These are phyloP conservation scores for Albatrellus ellisii DNA, from an alignment of 768 basidiomycete species.

Conservation along the genomic window DNA sequence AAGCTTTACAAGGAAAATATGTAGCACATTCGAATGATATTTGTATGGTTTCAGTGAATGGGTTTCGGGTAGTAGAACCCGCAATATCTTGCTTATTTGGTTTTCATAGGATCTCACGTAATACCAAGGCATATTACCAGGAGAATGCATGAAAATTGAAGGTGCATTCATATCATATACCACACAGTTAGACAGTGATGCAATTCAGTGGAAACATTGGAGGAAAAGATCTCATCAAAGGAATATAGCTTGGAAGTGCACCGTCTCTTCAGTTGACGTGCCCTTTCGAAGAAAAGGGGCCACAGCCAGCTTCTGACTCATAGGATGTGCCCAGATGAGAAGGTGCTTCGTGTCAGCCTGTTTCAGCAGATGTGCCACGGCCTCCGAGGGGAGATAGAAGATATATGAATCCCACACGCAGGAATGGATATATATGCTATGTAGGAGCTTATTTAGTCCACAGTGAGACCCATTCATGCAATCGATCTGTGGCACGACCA, in stretches of 20 bases:
- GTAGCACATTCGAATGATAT: too few species aligned
- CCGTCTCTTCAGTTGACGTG: too few species aligned
- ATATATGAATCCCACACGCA: conserved; percentile 27
- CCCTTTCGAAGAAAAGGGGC: too few species aligned
- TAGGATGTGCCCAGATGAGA: conserved; percentile 16
- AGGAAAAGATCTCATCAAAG: too few species aligned
- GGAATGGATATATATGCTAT: too few species aligned
- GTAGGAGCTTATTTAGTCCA: too few species aligned
- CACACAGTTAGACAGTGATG: too few species aligned
- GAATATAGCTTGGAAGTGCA: too few species aligned
- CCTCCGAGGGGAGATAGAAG: conserved; percentile 27
- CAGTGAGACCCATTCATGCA: too few species aligned
- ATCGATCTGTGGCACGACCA: too few species aligned
- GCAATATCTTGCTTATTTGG: neutral
- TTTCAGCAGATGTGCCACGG: conserved; percentile 18
- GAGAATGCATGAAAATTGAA: conserved; percentile 19
- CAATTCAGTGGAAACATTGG: too few species aligned
- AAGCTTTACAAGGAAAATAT: conserved; percentile 9
- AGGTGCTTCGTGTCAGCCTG: conserved; percentile 20
- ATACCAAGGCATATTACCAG: conserved; percentile 10
- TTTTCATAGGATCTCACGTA: neutral
- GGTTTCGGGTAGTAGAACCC: conserved; percentile 22
- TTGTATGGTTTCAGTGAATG: conserved; percentile 14
- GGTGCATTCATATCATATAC: conserved; percentile 11
- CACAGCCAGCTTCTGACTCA: conserved; percentile 10